These are phyloP conservation scores for Corniculantispora saksenae DNA, from an alignment of 2,329 filamentous ascomycete genomes.

Conservation along the genomic window DNA sequence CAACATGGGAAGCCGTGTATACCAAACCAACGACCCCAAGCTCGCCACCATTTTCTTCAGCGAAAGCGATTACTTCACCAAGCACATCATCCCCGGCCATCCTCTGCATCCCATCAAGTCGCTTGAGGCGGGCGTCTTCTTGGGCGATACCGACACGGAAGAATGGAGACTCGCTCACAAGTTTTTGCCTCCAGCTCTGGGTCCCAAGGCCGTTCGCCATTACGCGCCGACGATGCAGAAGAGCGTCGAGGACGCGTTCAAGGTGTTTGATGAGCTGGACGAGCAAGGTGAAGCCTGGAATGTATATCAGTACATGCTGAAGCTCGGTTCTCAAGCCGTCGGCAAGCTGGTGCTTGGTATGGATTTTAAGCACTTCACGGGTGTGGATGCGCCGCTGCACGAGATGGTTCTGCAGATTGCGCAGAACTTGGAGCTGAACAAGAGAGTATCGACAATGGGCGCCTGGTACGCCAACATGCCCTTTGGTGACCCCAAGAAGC, in stretches of 20 bases:
- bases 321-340: slow-evolving; percentile 48
- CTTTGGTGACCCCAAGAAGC: slow-evolving; percentile 54
- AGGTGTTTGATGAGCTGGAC: slow-evolving; percentile 53
- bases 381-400: slow-evolving; percentile 48
- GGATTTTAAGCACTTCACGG: slow-evolving; percentile 47
- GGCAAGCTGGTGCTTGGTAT: slow-evolving; percentile 46
- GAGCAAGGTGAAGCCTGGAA: slow-evolving; percentile 48
- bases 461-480: slow-evolving; percentile 58
- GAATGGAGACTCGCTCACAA: slow-evolving; percentile 58
- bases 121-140: slow-evolving; percentile 44
- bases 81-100: slow-evolving; percentile 52
- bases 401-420: slow-evolving; percentile 54
- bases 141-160: slow-evolving; percentile 52
- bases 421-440: slow-evolving; percentile 55
- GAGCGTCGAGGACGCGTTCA: slow-evolving; percentile 52
- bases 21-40: slow-evolving; percentile 52
- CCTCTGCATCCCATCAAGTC: slow-evolving; percentile 46
- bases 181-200: slow-evolving; percentile 60
- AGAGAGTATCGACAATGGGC: slow-evolving; percentile 56
- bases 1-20: slow-evolving; percentile 51
- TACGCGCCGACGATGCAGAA: slow-evolving; percentile 61
- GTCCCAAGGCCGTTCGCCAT: slow-evolving; percentile 61
- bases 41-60: slow-evolving; percentile 47
- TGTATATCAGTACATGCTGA: slow-evolving; percentile 52
- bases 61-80: slow-evolving; percentile 56